A percentile compares a stretch with the other conserved stretches of the same genome.
Conservation (phyloP, 2,329 filamentous ascomycete genomes). For the Botrytis squamosa region DNA sequence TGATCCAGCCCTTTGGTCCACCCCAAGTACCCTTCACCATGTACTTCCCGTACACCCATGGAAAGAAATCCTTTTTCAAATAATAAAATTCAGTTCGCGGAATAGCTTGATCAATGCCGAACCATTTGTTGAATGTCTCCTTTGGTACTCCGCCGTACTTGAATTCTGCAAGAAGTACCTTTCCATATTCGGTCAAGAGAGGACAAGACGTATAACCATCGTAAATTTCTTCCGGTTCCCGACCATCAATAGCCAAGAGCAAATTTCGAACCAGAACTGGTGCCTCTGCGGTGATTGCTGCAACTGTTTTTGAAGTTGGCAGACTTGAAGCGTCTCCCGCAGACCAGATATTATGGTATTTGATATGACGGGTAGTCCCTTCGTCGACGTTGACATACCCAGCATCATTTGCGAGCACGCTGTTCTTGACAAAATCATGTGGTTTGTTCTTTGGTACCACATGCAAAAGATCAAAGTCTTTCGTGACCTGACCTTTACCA, state of each 20-base stretch:
- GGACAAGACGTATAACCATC: constrained; percentile 59
- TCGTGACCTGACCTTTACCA: constrained; percentile 45
- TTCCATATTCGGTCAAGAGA: constrained; percentile 56
- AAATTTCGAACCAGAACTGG: constrained; percentile 53
- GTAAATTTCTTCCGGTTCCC: constrained; percentile 46
- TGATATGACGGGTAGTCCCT: constrained; percentile 52
- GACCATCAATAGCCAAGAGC: constrained; percentile 46
- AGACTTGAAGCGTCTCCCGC: constrained; percentile 58
- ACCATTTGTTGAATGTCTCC: constrained; percentile 56
- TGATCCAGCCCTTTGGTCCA: constrained; percentile 52
- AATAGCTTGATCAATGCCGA: constrained; percentile 57
- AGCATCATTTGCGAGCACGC: constrained; percentile 52
- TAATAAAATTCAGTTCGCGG: constrained; percentile 60
- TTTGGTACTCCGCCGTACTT: constrained; percentile 63
- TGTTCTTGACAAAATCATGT: constrained; percentile 54
- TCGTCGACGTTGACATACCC: constrained; percentile 60
- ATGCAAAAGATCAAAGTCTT: constrained; percentile 55
- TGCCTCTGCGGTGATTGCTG: constrained; percentile 52
- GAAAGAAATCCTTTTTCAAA: constrained; percentile 66
- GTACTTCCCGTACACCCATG: constrained; percentile 61
- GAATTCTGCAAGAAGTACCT: constrained; percentile 64
- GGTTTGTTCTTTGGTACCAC: constrained; percentile 59
- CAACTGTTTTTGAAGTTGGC: constrained; percentile 57
- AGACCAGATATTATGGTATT: constrained; percentile 58
- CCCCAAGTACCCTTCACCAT: constrained; percentile 64